These are phyloP conservation scores for Apiospora hydei DNA, from an alignment of 2,329 filamentous ascomycete genomes.

Conservation along the genomic window DNA sequence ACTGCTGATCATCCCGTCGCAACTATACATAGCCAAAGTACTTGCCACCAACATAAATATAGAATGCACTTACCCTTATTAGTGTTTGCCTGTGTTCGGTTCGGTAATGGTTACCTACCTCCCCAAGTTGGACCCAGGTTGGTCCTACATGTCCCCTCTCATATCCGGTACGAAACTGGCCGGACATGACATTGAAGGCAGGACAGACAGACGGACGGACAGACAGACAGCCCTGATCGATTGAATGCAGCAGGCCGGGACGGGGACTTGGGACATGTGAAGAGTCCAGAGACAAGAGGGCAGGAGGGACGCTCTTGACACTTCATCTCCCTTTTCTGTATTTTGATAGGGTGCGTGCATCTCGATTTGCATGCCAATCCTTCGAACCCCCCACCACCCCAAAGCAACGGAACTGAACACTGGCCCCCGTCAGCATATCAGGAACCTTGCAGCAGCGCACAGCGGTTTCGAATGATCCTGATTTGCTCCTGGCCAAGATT, in stretches of 20 bases:
- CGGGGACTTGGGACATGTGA: not conserved
- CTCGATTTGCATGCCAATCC: conserved; percentile 18
- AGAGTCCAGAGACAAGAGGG: not conserved
- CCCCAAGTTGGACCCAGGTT: not conserved
- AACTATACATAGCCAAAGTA: not conserved
- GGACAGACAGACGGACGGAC: not conserved
- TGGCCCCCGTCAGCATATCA: conserved; percentile 20
- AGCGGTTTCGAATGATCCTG: conserved; percentile 24
- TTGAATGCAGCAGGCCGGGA: not conserved
- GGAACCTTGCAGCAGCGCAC: conserved; percentile 20
- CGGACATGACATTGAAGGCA: not conserved
- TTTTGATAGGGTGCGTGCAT: conserved; percentile 16
- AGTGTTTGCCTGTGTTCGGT: not conserved
- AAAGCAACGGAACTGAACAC: not conserved
- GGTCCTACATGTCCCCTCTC: not conserved
- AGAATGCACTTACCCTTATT: conserved; percentile 9
- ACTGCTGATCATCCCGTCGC: conserved; percentile 5
- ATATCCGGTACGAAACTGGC: not conserved
- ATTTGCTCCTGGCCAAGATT: conserved; percentile 23
- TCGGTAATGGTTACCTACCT: conserved; percentile 1
- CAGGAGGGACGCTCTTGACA: not conserved
- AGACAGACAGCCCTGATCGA: not conserved
- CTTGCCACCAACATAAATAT: conserved; percentile 3
- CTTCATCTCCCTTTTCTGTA: not conserved
- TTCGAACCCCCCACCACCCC: conserved; percentile 12